A percentile compares a stretch with the other conserved stretches of the same genome.
These are phyloP conservation scores for Chlorella variabilis DNA, from an alignment of 163 green algal genomes.

Conservation along the genomic window DNA sequence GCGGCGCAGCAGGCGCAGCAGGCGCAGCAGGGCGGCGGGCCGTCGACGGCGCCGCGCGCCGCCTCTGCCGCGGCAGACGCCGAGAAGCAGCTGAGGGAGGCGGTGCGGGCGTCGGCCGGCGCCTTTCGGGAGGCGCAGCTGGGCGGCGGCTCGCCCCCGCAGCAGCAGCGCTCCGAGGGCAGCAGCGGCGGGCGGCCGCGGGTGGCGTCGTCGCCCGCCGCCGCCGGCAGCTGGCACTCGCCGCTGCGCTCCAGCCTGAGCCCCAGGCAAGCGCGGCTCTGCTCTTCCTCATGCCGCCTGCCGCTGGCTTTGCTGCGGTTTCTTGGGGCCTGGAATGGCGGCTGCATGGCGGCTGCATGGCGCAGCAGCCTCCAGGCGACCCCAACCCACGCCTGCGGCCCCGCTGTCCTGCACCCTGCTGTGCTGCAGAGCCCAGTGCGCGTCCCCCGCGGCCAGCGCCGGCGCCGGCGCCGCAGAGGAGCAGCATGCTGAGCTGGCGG, in stretches of 20 bases:
- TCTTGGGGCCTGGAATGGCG: no score
- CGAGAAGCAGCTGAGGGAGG: conserved; percentile 12
- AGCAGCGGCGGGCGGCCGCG: not conserved
- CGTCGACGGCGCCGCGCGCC: no score
- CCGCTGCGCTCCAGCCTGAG: not conserved
- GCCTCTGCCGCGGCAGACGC: not conserved
- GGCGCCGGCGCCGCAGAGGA: not conserved
- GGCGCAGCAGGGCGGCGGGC: not conserved
- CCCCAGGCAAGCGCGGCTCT: not conserved
- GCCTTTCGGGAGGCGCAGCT: conserved; percentile 9
- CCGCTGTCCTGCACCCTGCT: no score
- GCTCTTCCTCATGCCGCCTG: no score
- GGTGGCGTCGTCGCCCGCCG: not conserved
- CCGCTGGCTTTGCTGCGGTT: no score
- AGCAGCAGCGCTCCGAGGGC: not conserved
- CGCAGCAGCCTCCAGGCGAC: no score
- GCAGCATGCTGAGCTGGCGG: not conserved
- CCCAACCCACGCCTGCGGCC: no score
- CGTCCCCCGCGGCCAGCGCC: not conserved
- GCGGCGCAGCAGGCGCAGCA: not conserved
- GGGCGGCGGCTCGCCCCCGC: not conserved
- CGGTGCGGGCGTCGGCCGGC: conserved; percentile 13
- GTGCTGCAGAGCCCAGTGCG: no score
- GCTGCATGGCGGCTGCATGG: no score
- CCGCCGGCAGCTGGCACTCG: not conserved